A percentile compares a stretch with the other conserved stretches of the same genome.
These are phyloP conservation scores for Leccinum cinnamomeum DNA, from an alignment of 1,284 basidiomycete genomes.

Conservation along the genomic window DNA sequence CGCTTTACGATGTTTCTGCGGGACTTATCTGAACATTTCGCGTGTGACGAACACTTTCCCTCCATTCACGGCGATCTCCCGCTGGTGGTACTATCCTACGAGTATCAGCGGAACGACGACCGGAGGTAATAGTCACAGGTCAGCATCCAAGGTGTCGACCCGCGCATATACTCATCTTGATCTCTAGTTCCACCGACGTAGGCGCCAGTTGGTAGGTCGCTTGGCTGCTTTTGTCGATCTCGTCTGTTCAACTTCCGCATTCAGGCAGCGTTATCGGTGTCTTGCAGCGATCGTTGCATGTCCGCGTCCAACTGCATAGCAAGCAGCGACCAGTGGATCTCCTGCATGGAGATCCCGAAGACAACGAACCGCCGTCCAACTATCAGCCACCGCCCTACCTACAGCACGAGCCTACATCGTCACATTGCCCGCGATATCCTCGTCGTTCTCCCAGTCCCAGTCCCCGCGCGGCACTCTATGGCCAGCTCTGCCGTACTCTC, in stretches of 20 bases:
- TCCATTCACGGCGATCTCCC: slow-evolving; percentile 37
- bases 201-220: slow-evolving; percentile 57
- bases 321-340: slow-evolving; percentile 59
- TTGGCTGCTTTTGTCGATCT: background rate
- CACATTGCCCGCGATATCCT: slow-evolving; percentile 29
- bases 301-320: slow-evolving; percentile 16
- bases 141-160: slow-evolving; percentile 14
- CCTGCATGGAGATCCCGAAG: slow-evolving; percentile 40
- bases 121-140: slow-evolving; percentile 21
- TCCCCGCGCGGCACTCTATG: slow-evolving; percentile 18
- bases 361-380: slow-evolving; percentile 31
- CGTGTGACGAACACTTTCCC: too few species aligned
- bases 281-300: too few species aligned
- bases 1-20: too few species aligned
- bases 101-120: slow-evolving; percentile 37
- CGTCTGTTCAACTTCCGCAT: background rate
- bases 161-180: background rate
- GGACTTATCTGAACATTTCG: too few species aligned
- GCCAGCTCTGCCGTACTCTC: slow-evolving; percentile 19
- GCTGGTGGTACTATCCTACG: slow-evolving; percentile 73
- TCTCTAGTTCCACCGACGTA: slow-evolving; percentile 38
- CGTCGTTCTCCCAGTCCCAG: background rate
- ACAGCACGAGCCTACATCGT: slow-evolving; percentile 49
- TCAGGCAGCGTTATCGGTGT: too few species aligned
- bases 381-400: slow-evolving; percentile 63